Evolutionary conservation across 345 rosid species (phyloP).

Genomic region (Euphorbia lathyris): DNA sequence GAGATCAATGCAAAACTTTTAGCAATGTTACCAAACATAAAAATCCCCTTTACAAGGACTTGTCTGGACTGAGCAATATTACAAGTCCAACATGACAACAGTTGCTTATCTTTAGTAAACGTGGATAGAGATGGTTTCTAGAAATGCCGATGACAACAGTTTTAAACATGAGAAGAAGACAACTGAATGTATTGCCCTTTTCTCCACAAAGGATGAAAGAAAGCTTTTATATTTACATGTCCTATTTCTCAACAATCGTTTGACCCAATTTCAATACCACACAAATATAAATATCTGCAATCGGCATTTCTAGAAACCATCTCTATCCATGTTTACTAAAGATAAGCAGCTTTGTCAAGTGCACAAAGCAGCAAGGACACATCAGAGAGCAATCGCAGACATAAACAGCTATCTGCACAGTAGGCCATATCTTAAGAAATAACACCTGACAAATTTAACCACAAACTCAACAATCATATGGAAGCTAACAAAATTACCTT

Average conservation of each 20-base stretch:
- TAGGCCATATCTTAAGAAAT: not conserved
- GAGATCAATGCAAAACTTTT: not conserved
- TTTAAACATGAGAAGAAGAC: not conserved
- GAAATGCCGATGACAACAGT: not conserved
- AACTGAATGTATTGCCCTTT: not conserved
- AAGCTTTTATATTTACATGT: not conserved
- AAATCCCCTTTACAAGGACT: not conserved
- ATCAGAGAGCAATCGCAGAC: not conserved
- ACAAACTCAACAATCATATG: not conserved
- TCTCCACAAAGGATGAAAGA: not conserved
- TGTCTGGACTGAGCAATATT: not conserved
- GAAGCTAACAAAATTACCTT: constrained; percentile 50
- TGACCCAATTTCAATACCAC: not conserved
- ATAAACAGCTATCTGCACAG: not conserved
- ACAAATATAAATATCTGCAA: not conserved
- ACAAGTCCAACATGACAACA: not conserved
- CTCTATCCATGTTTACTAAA: not conserved
- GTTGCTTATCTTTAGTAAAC: too few species aligned
- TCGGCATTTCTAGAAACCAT: not conserved
- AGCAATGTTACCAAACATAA: not conserved
- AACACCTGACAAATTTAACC: not conserved
- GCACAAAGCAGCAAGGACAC: not conserved
- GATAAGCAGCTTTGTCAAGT: not conserved
- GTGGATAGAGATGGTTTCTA: too few species aligned
- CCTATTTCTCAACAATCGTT: not conserved